These are phyloP conservation scores for Chamaecyparis obtusa DNA, from an alignment of 75 land plant species.

Conservation along the genomic window DNA sequence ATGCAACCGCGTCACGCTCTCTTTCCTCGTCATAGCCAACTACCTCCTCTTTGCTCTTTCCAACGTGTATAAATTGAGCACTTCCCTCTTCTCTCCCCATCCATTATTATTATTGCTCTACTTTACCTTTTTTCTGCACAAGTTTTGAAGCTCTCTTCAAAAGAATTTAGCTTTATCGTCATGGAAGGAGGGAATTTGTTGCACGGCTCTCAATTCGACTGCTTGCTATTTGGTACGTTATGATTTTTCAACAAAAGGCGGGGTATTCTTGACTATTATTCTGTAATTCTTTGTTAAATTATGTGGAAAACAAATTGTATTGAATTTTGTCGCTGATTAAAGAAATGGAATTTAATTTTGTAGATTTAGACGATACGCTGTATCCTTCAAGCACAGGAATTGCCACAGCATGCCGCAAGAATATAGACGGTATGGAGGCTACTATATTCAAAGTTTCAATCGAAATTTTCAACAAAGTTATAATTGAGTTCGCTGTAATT, in stretches of 20 bases:
- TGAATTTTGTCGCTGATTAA: not conserved
- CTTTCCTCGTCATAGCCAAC: too few relatives aligned
- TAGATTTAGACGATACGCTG: constrained; percentile 83
- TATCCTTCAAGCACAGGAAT: constrained; percentile 56
- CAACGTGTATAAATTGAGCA: too few relatives aligned
- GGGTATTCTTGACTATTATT: not conserved
- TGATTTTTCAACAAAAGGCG: not conserved
- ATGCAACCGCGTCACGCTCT: too few relatives aligned
- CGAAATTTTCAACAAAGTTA: not conserved
- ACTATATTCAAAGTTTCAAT: not conserved
- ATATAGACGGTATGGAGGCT: constrained; percentile 52
- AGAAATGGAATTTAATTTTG: not conserved
- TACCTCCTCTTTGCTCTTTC: too few relatives aligned
- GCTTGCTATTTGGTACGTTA: constrained; percentile 49
- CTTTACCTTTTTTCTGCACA: not conserved
- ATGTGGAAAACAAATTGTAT: not conserved
- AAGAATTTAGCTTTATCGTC: too few relatives aligned
- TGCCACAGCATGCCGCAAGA: constrained; percentile 37
- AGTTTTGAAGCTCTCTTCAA: too few relatives aligned
- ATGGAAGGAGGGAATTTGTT: not conserved
- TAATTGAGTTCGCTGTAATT: not conserved
- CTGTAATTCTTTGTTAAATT: not conserved
- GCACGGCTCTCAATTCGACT: constrained; percentile 30
- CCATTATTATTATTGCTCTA: too few relatives aligned
- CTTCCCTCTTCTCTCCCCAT: too few relatives aligned